Base-by-base conservation (phyloP, 192 early-diverging fungal species). In the Fimicolochytrium jonesii region DNA sequence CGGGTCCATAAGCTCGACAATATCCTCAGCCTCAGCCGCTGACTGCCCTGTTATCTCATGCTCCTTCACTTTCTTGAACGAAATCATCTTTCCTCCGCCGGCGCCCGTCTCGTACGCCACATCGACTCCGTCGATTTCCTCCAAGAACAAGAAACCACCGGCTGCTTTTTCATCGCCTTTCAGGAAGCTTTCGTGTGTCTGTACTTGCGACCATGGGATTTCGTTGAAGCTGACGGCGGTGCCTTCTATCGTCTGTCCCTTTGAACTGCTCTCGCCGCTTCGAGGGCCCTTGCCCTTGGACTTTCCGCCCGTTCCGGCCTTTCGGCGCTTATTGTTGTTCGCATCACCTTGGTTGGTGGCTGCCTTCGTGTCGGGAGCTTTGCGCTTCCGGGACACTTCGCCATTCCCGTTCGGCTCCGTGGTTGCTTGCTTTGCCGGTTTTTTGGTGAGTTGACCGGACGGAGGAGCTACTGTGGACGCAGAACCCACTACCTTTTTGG, bases 51-150 rank as follows among this genome's bases (percentile, higher is more conserved):
- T n/a, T n/a, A n/a, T n/a, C n/a, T n/a, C n/a, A n/a, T n/a, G 17
- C 4, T 43, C 37, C 29, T 64, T 64, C 6, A 54, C 36, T 64
- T 67, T 67, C 56, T 86, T 78, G 64, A 93, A 90, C 56, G 85
- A 87, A 32, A 90, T 71, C 0, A 87, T 78, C 39, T 80, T 85
- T 37, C 90, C 88, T 6, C 85, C 83, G 0, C 65, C 58, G 13
- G 75, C 71, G 34, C 78, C 80, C 7, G 82, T 79, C 44, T 89
- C 82, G 69, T 84, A 87, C 32, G 80, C 80, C 28, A 93, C 84
- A 66, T 92, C 88, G 9, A 94, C 86, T 48, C 83, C 89, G 30
- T 90, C 87, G 25, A 94, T 68, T 54, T 97, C 94, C 67, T 97
- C 92, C 35, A 97, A 76, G 44, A 86, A 86, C 18, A 94, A 46